Conservation (phyloP, 352 stramenopile genomes). For the Phytopythium oedochilum region DNA sequence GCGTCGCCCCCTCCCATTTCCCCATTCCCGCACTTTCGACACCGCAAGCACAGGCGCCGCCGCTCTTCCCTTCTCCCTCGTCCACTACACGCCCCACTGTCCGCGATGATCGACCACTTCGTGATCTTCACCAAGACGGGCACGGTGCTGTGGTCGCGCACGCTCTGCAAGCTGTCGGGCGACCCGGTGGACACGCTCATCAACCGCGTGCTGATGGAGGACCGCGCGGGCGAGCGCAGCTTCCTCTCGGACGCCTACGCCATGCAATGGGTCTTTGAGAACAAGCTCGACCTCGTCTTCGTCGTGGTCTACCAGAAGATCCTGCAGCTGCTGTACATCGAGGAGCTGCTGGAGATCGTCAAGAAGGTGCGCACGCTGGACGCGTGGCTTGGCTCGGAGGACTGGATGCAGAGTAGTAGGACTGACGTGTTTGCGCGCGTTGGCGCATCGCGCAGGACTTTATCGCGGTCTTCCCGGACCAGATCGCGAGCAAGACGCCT, state of each 20-base stretch:
- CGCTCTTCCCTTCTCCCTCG: neutral
- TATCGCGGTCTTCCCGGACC: conserved; percentile 59
- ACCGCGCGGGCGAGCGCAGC: conserved; percentile 80
- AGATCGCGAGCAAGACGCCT: conserved; percentile 68
- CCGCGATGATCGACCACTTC: conserved; percentile 90
- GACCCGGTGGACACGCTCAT: conserved; percentile 88
- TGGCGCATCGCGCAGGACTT: conserved; percentile 41
- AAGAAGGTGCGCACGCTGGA: conserved; percentile 59
- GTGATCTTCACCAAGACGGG: conserved; percentile 90
- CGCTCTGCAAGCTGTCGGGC: conserved; percentile 80
- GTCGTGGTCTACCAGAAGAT: conserved; percentile 92
- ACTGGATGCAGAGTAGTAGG: neutral
- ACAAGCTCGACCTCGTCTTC: conserved; percentile 90
- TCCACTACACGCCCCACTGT: neutral
- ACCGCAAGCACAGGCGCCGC: neutral
- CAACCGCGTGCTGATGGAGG: conserved; percentile 87
- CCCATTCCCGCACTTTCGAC: neutral
- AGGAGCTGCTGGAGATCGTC: conserved; percentile 88
- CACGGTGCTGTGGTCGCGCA: conserved; percentile 87
- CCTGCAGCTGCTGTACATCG: conserved; percentile 88
- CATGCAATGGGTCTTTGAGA: conserved; percentile 91
- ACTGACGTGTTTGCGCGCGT: neutral
- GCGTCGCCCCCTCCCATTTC: neutral
- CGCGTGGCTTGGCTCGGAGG: neutral
- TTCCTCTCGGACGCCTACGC: conserved; percentile 84